Evolutionary conservation across 2,329 filamentous ascomycete genomes (phyloP).

Genomic region (Ascochyta koolunga): DNA sequence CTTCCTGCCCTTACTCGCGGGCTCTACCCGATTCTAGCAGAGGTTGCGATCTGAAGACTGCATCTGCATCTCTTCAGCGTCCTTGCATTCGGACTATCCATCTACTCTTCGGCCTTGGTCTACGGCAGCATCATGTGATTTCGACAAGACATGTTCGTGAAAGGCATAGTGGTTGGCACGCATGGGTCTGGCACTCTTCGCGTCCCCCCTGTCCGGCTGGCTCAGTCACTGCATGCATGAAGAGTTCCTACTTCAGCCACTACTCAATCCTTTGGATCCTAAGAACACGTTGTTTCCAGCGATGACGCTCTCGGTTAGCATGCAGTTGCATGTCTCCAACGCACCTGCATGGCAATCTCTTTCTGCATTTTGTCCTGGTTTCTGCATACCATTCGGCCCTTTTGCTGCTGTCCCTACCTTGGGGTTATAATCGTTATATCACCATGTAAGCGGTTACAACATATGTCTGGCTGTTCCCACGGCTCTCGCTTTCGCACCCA

Average conservation of each 20-base stretch:
- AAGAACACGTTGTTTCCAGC: neutral
- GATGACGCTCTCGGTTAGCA: neutral
- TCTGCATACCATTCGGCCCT: constrained; percentile 8
- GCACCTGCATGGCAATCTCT: neutral
- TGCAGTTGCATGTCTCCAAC: neutral
- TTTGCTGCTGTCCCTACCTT: neutral
- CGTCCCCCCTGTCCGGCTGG: constrained; percentile 27
- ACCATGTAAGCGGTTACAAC: constrained; percentile 1
- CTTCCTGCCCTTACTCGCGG: constrained; percentile 21
- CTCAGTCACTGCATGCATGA: constrained; percentile 13
- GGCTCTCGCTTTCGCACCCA: neutral
- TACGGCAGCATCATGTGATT: constrained; percentile 20
- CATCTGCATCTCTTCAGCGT: constrained; percentile 18
- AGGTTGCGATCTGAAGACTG: constrained; percentile 23
- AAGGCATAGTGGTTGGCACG: constrained; percentile 27
- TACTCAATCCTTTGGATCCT: neutral
- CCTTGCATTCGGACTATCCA: constrained; percentile 10
- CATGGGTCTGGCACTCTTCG: constrained; percentile 13
- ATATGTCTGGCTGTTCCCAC: neutral
- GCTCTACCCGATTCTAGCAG: constrained; percentile 22
- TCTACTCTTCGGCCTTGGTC: constrained; percentile 24
- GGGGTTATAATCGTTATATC: neutral
- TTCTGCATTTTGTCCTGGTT: neutral
- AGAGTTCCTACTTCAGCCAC: constrained; percentile 5
- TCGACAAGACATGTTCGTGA: constrained; percentile 28